phyloP scores from a whole-genome alignment of 148 eudicot species.

The Rhododendron simsii region DNA sequence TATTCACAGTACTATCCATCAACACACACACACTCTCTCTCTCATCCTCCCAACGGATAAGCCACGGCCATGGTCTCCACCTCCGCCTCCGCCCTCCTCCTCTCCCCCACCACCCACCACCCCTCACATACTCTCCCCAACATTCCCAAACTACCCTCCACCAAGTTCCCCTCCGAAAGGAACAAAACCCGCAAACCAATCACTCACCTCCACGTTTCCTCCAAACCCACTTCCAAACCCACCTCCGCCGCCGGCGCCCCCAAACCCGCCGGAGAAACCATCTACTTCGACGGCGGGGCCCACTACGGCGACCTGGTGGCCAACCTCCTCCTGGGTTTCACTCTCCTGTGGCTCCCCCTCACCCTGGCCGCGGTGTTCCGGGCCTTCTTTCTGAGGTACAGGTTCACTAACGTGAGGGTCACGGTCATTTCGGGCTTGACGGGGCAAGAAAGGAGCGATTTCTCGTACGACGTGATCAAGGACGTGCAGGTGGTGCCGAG shows the following conservation, averaged over 20 bases:
- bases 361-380: slow-evolving; percentile 81
- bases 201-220: slow-evolving; percentile 60
- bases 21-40: background rate
- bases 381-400: slow-evolving; percentile 71
- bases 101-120: slow-evolving; percentile 16
- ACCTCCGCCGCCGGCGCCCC: slow-evolving; percentile 28
- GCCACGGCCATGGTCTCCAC: slow-evolving; percentile 28
- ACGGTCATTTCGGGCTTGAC: slow-evolving; percentile 83
- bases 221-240: slow-evolving; percentile 38
- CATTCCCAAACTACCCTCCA: slow-evolving; percentile 6
- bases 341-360: slow-evolving; percentile 80
- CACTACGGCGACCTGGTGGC: slow-evolving; percentile 84
- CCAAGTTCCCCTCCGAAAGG: slow-evolving; percentile 6
- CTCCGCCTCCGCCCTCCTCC: slow-evolving; percentile 22
- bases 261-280: slow-evolving; percentile 46
- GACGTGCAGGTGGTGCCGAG: slow-evolving; percentile 95
- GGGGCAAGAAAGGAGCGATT: slow-evolving; percentile 85
- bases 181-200: slow-evolving; percentile 24
- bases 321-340: slow-evolving; percentile 74
- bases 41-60: slow-evolving; percentile 14
- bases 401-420: slow-evolving; percentile 75
- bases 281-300: slow-evolving; percentile 90
- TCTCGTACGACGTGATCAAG: slow-evolving; percentile 62
- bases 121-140: slow-evolving; percentile 23
- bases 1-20: background rate